Base-by-base conservation (phyloP, 352 stramenopile genomes). In the Ophiocytium majus region DNA sequence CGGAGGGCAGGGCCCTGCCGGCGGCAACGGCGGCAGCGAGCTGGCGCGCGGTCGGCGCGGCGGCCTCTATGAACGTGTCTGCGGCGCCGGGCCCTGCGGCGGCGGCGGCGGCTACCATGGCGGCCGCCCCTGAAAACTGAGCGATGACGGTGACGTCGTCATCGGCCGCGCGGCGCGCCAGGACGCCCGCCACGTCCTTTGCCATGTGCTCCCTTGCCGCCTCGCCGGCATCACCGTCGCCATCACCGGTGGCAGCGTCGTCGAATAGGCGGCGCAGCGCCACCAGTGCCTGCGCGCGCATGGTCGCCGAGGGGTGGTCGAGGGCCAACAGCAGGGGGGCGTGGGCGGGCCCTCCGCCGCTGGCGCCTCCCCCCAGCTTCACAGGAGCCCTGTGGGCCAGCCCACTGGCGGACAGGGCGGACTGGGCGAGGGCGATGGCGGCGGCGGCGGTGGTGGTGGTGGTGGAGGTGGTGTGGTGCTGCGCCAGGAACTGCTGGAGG, bases 301-400 rank as follows among this genome's bases (percentile, higher is more conserved):
- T 63, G 5, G 17, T 36, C 10, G 50, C 83, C 23, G 49, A 82
- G 0, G 83, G 74, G 75, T 87, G 83, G 35, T 87, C 83, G 10
- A 87, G 64, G 31, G 83, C 83, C 28, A 87, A 49, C 35, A 85
- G 76, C 10, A 87, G 36, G 17, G 83, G 82, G 19, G 49, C 75
- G 50, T 87, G 80, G n/a, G 75, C 28, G 9, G 23, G 34, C 19
- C 5, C 36, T 0, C 19, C 19, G 31, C 28, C 76, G 63, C 76
- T 35, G 50, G 33, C 34, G 32, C 9, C 14, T 31, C 82, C 50
- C 78, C 43, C 23, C 43, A 32, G 75, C 9, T 83, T 37, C 78
- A 86, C 36, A 0, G 83, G 83, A 33, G 83, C 28, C 10, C 50
- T 76, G n/a, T 31, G 36, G 10, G 50, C 83, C 23, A 86, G 64